Evolutionary conservation across 2,329 filamentous ascomycete species (phyloP), one percentile per base, ranked within the genome.

Genomic region (Cladophialophora chaetospira): DNA sequence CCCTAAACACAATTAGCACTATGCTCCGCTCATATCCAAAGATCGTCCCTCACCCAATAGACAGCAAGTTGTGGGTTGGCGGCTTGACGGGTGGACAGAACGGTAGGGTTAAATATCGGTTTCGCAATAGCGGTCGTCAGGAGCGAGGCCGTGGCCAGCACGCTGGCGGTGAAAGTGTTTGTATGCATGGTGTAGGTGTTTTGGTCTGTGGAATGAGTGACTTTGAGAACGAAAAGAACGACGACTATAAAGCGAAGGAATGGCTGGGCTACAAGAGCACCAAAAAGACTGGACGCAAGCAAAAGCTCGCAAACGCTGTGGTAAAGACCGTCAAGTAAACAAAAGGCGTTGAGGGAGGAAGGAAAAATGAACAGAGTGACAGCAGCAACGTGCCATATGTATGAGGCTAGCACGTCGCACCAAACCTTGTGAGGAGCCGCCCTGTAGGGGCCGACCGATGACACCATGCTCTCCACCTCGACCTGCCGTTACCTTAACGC

Each of bases 1-100:
- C 82, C 82, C 75, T 78, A 58, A 31, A 53, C 9, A 40, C 31
- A 11, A 51, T 55, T 36, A 59, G 43, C 47, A 13, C 42, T 6
- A 48, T 23, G 26, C 45, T 68, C 31, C 66, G 55, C 40, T 53
- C 28, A 36, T 15, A 23, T 17, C 38, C 33, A 47, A 10, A n/a
- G 4, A 9, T 15, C 13, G 5, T 38, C 26, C 45, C 69, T 48
- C 69, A 77, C 76, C 72, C 77, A 83, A 70, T 83, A 83, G 42
- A 81, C 72, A 21, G 74, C 79, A 44, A 82, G 71, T 63, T 82
- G 82, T 35, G 70, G 56, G 4, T 33, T 15, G 15, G 46, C 40
- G 9, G 33, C 25, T 48, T 38, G 42, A 19, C 38, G 53, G 6
- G 36, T 33, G 33, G 38, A 23, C 13, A 42, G n/a, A 38, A 29